Percentiles rank a stretch among this genome's conserved stretches.
Conservation (phyloP, 345 rosid genomes). For the Passiflora organensis region DNA sequence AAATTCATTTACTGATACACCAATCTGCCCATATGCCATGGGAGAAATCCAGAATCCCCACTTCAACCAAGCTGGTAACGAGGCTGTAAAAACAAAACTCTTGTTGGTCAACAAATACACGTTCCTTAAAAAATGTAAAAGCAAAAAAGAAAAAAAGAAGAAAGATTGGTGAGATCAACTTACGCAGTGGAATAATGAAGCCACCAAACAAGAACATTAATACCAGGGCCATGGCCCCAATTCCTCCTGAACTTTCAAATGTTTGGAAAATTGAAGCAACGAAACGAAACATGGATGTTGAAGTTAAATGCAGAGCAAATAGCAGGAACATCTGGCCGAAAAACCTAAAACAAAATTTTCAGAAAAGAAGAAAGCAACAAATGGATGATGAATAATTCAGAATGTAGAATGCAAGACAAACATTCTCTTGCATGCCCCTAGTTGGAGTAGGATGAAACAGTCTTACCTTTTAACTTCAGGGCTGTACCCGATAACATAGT, state of each 20-base stretch:
- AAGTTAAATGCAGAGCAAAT: constrained; percentile 38
- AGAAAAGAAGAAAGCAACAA: not conserved
- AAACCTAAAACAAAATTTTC: constrained; percentile 30
- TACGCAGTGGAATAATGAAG: constrained; percentile 43
- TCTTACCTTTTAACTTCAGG: constrained; percentile 23
- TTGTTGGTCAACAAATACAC: not conserved
- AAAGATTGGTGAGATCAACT: constrained; percentile 11
- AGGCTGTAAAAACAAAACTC: constrained; percentile 27
- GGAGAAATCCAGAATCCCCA: constrained; percentile 58
- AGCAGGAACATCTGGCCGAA: constrained; percentile 35
- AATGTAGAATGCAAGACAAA: too few relatives aligned
- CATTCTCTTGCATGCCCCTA: too few relatives aligned
- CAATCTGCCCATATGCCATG: constrained; percentile 41
- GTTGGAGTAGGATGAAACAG: too few relatives aligned
- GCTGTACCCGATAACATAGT: too few relatives aligned
- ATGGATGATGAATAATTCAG: not conserved
- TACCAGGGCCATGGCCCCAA: constrained; percentile 13
- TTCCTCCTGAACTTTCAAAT: constrained; percentile 25
- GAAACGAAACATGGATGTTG: constrained; percentile 42
- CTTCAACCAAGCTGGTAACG: constrained; percentile 37
- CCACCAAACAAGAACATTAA: constrained; percentile 37
- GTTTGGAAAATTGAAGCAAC: constrained; percentile 32
- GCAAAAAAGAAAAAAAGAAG: not conserved
- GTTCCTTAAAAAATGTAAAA: not conserved
- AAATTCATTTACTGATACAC: constrained; percentile 39